Evolutionary conservation across 2,329 filamentous ascomycete species (phyloP), one percentile per base, ranked within the genome.

Genomic region (Colletotrichum lupini): DNA sequence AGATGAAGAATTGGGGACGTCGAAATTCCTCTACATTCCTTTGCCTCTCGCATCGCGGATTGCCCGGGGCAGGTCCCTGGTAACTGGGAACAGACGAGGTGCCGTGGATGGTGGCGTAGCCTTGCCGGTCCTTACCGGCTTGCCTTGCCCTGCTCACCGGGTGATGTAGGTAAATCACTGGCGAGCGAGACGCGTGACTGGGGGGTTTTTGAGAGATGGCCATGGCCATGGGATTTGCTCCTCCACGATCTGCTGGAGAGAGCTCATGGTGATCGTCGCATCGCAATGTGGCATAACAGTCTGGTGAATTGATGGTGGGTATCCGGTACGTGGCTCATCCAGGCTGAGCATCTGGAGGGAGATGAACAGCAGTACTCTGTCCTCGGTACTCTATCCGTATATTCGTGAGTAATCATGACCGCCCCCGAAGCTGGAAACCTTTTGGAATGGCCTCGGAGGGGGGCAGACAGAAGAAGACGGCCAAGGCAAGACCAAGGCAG

Each of bases 91-190:
- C 37, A 61, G 70, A 22, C n/a, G 60, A 65, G 67, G 42, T 53
- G 22, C 60, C 26, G 42, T 49, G 42, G 19, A 49, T 8, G 19
- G 60, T 53, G 53, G 67, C 37, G 67, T 56, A 60, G 57, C 67
- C 56, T 26, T 60, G 55, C 66, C 53, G 59, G 46, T 32, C 14
- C 35, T 61, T 59, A 26, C 70, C 66, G 70, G 56, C 67, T 53
- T 65, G 28, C 61, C 60, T 60, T 58, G 67, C 59, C 59, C 60
- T 73, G 67, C 70, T 73, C 66, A 70, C 55, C 53, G 60, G 67
- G 59, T 46, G 59, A 65, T 61, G 70, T 56, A 65, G 57, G 67
- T 56, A n/a, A 65, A 65, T 60, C 60, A 46, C 42, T 49, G 70
- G 46, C 55, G 46, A 70, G n/a, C 55, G 60, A 70, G 70, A 70